A percentile compares a stretch with the other conserved stretches of the same genome.
Evolutionary conservation across 2,329 filamentous ascomycete genomes (phyloP).

Genomic region (Torrubiella hemipterigena): DNA sequence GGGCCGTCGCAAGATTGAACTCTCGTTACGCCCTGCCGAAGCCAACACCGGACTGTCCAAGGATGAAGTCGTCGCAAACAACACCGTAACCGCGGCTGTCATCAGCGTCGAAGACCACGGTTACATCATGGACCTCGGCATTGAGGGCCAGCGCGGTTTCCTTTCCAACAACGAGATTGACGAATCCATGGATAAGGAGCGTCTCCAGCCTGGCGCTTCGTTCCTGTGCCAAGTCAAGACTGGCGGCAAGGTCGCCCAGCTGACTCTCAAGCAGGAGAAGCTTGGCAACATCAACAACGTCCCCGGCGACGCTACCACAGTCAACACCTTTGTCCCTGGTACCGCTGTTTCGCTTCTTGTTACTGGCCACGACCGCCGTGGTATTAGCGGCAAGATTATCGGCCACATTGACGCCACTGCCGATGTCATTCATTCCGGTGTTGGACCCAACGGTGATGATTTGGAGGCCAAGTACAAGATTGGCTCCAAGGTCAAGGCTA

Average conservation of each 20-base stretch:
- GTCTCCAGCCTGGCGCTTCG: conserved; percentile 71
- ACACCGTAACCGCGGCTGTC: conserved; percentile 77
- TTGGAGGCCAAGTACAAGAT: conserved; percentile 69
- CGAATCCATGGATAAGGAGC: conserved; percentile 47
- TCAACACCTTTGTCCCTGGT: conserved; percentile 83
- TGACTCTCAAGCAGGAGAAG: conserved; percentile 63
- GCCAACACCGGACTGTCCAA: conserved; percentile 65
- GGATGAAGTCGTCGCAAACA: conserved; percentile 62
- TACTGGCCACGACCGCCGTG: conserved; percentile 59
- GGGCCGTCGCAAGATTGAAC: conserved; percentile 69
- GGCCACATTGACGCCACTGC: conserved; percentile 84
- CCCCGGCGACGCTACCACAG: conserved; percentile 67
- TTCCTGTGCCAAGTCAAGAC: conserved; percentile 74
- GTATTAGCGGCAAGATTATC: conserved; percentile 83
- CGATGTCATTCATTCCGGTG: conserved; percentile 79
- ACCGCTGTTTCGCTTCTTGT: conserved; percentile 80
- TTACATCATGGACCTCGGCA: conserved; percentile 80
- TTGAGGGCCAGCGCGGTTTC: conserved; percentile 68
- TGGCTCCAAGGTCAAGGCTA: conserved; percentile 72
- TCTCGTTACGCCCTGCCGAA: conserved; percentile 69
- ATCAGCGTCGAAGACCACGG: conserved; percentile 93
- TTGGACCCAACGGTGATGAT: conserved; percentile 55
- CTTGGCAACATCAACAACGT: conserved; percentile 54
- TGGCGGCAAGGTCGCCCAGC: conserved; percentile 74
- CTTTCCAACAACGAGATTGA: conserved; percentile 75